These are phyloP conservation scores for Kodamaea leandrae DNA, from an alignment of 805 yeast species.

Conservation along the genomic window DNA sequence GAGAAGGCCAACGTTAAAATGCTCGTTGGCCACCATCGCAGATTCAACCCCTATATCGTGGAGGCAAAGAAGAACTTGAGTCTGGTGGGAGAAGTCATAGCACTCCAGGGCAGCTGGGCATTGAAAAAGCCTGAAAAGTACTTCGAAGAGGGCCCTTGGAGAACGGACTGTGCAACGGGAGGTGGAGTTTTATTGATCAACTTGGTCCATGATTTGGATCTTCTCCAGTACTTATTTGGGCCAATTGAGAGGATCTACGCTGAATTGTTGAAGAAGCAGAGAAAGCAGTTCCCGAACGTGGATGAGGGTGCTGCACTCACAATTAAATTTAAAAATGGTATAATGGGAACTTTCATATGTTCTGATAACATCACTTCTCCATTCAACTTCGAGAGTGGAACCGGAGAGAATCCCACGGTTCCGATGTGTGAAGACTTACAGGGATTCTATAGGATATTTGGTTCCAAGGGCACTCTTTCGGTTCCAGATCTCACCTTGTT, in stretches of 20 bases:
- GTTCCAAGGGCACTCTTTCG: slow-evolving; percentile 37
- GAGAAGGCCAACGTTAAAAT: slow-evolving; percentile 26
- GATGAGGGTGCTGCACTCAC: slow-evolving; percentile 45
- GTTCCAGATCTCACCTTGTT: slow-evolving; percentile 40
- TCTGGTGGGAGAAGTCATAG: slow-evolving; percentile 32
- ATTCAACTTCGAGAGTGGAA: slow-evolving; percentile 40
- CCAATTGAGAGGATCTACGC: slow-evolving; percentile 40
- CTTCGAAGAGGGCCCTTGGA: slow-evolving; percentile 38
- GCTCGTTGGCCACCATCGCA: slow-evolving; percentile 42
- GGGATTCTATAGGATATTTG: slow-evolving; percentile 41
- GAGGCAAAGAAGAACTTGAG: slow-evolving; percentile 34
- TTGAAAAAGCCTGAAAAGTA: slow-evolving; percentile 34
- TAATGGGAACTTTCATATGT: slow-evolving; percentile 41
- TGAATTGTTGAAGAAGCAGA: slow-evolving; percentile 33
- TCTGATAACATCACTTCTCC: slow-evolving; percentile 42
- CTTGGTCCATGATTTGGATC: slow-evolving; percentile 41
- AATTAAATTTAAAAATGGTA: slow-evolving; percentile 35
- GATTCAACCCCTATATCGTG: slow-evolving; percentile 42
- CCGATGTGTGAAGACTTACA: slow-evolving; percentile 29
- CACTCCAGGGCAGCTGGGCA: slow-evolving; percentile 43
- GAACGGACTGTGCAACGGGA: slow-evolving; percentile 32
- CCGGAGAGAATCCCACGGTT: slow-evolving; percentile 44
- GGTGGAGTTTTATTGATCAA: slow-evolving; percentile 43
- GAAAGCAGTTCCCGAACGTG: slow-evolving; percentile 25
- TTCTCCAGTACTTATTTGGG: slow-evolving; percentile 39